Conservation (phyloP, 257 asterid species). For the Nicotiana tabacum region DNA sequence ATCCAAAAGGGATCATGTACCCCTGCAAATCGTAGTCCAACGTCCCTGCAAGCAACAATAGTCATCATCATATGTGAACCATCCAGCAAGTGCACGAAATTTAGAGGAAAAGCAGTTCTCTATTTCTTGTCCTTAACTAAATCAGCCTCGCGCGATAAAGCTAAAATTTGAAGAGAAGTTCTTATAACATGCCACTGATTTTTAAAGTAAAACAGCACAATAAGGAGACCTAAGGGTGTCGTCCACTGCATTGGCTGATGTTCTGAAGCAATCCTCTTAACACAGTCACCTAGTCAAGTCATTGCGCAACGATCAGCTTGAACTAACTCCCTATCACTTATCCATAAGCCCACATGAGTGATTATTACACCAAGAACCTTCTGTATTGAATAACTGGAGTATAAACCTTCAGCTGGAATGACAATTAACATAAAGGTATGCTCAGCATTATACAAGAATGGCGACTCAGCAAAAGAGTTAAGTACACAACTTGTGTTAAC, state of each 20-base stretch:
- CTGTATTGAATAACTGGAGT: too few species aligned
- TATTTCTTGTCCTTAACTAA: conserved; percentile 73
- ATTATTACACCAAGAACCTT: too few species aligned
- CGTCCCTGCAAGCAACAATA: conserved; percentile 86
- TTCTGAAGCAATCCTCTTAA: conserved; percentile 93
- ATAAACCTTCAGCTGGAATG: too few species aligned
- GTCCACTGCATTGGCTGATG: conserved; percentile 84
- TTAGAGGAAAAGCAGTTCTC: conserved; percentile 94
- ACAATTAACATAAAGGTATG: too few species aligned
- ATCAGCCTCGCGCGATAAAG: conserved; percentile 75
- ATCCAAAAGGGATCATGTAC: conserved; percentile 99
- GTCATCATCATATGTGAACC: conserved; percentile 99
- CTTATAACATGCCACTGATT: conserved; percentile 61
- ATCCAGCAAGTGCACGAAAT: conserved; percentile 89
- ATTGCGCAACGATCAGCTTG: conserved; percentile 91
- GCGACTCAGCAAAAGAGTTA: too few species aligned
- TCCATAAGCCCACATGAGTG: too few species aligned
- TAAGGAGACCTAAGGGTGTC: conserved; percentile 93
- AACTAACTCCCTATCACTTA: conserved; percentile 52
- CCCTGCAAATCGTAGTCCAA: conserved; percentile 84
- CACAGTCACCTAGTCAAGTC: conserved; percentile 98
- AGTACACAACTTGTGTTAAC: conserved; percentile 17
- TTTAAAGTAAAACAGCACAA: conserved; percentile 85
- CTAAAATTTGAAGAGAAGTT: conserved; percentile 88
- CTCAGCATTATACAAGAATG: too few species aligned